Conservation (phyloP, 2,329 filamentous ascomycete species). For the Colletotrichum truncatum region DNA sequence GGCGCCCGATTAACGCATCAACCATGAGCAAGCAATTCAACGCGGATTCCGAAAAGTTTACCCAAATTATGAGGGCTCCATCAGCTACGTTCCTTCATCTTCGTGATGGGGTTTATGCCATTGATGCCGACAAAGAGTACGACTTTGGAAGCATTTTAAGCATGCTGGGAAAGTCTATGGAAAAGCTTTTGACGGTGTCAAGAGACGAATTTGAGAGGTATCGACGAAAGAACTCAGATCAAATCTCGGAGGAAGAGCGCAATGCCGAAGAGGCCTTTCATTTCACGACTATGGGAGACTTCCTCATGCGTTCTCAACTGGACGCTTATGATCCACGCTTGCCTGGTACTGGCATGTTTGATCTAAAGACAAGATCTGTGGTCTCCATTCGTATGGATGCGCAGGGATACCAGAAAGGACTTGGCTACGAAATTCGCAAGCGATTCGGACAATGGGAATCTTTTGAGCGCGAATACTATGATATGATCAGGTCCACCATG, state of each 20-base stretch:
- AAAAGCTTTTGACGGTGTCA: conserved; percentile 88
- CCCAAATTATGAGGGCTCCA: conserved; percentile 76
- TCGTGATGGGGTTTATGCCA: conserved; percentile 88
- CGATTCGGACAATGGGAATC: conserved; percentile 86
- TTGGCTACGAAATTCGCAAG: conserved; percentile 86
- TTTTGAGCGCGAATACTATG: conserved; percentile 94
- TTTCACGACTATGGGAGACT: conserved; percentile 86
- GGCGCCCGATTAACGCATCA: conserved; percentile 75
- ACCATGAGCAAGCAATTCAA: conserved; percentile 75
- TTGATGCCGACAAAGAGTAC: conserved; percentile 94
- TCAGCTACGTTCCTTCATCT: conserved; percentile 84
- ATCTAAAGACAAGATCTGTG: conserved; percentile 94
- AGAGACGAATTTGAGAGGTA: conserved; percentile 89
- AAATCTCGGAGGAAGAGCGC: conserved; percentile 77
- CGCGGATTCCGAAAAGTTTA: conserved; percentile 72
- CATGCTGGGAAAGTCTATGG: conserved; percentile 94
- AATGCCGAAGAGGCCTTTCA: conserved; percentile 83
- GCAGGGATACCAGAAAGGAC: conserved; percentile 73
- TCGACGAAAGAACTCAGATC: conserved; percentile 71
- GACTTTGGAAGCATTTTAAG: conserved; percentile 87
- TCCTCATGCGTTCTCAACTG: conserved; percentile 94
- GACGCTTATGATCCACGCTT: conserved; percentile 88
- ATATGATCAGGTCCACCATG: conserved; percentile 95
- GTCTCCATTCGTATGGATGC: conserved; percentile 92
- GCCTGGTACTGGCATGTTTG: conserved; percentile 93